Evolutionary conservation across 768 basidiomycete genomes (phyloP).

Genomic region (Rhizopogon roseolus): DNA sequence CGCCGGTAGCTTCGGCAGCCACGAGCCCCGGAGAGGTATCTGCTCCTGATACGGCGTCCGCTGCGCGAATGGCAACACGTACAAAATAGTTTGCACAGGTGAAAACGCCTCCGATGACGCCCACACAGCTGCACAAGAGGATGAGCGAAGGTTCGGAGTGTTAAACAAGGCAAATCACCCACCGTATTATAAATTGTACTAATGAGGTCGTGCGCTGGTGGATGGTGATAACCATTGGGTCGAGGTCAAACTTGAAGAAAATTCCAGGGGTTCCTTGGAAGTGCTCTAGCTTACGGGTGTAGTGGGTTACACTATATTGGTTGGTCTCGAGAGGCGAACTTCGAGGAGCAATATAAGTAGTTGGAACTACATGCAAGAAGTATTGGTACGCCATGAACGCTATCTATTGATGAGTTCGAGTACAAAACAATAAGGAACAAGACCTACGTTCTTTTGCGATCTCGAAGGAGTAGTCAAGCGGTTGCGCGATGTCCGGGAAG

Average conservation of each 20-base stretch:
- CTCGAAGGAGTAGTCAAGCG: conserved; percentile 88
- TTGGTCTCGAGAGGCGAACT: conserved; percentile 61
- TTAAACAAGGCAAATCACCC: conserved; percentile 2
- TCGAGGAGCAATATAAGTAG: conserved; percentile 81
- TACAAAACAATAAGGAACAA: conserved; percentile 2
- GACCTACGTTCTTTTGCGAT: conserved; percentile 60
- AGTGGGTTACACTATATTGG: conserved; percentile 95
- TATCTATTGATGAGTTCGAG: conserved; percentile 22
- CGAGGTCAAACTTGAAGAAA: conserved; percentile 97
- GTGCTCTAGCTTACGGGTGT: conserved; percentile 70
- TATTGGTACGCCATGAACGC: conserved; percentile 92
- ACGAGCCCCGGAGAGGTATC: conserved; percentile 54
- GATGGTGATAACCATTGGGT: conserved; percentile 81
- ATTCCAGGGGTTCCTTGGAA: conserved; percentile 85
- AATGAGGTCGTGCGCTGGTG: conserved; percentile 85
- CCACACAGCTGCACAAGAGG: conserved; percentile 51
- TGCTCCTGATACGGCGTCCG: conserved; percentile 55
- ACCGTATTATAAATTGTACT: conserved; percentile 75
- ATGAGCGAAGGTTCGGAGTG: not conserved
- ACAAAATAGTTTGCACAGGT: conserved; percentile 80
- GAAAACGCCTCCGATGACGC: conserved; percentile 92
- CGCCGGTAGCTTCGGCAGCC: conserved; percentile 60
- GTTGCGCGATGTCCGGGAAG: conserved; percentile 94
- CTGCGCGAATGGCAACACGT: conserved; percentile 55
- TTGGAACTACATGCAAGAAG: conserved; percentile 93